Conservation (phyloP, 164 flowering plant genomes). For the Buxus sempervirens region DNA sequence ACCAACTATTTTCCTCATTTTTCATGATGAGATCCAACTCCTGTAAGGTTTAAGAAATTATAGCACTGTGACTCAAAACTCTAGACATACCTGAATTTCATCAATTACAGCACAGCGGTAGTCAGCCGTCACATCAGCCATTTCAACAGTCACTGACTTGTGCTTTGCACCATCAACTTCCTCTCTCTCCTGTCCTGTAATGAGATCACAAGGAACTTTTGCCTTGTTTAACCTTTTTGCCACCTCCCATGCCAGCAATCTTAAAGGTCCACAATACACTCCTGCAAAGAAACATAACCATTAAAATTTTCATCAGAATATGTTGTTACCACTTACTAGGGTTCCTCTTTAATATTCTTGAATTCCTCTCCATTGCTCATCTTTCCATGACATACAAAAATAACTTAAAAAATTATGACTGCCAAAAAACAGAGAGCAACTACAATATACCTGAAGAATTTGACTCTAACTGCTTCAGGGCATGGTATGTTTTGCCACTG, state of each 20-base stretch:
- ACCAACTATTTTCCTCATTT: not conserved
- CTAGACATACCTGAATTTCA: slow-evolving; percentile 78
- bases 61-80: not conserved
- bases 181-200: slow-evolving; percentile 91
- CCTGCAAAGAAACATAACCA: slow-evolving; percentile 35
- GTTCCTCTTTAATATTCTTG: not conserved
- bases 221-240: slow-evolving; percentile 80
- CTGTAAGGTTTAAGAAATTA: not conserved
- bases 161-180: slow-evolving; percentile 86
- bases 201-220: slow-evolving; percentile 76
- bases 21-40: not conserved
- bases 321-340: not conserved
- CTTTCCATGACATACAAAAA: not conserved
- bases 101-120: slow-evolving; percentile 87
- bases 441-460: slow-evolving; percentile 62
- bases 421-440: not conserved
- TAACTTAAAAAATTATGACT: not conserved
- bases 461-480: slow-evolving; percentile 65
- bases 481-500: slow-evolving; percentile 93
- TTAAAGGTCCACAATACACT: slow-evolving; percentile 88
- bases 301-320: not conserved
- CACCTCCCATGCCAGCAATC: slow-evolving; percentile 96
- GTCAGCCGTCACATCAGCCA: slow-evolving; percentile 73
- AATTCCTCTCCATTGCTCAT: not conserved
- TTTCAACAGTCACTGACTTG: slow-evolving; percentile 90